Evolutionary conservation across 805 yeast genomes (phyloP), one percentile per base, ranked within the genome.

Genomic region (Jamesozyma piceae): DNA sequence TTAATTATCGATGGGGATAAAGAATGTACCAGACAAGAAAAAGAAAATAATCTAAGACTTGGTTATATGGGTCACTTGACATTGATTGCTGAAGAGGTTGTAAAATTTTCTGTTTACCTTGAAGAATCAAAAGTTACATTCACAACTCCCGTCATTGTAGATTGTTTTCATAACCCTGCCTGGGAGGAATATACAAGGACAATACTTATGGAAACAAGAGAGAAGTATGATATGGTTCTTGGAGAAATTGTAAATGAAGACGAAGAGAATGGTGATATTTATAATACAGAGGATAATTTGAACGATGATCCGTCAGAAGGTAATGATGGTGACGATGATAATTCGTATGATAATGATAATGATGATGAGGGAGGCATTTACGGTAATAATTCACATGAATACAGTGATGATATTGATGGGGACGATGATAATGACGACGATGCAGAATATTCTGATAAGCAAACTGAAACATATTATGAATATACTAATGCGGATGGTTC

Each of bases 41-140:
- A 71, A 48, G 68, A 64, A 39, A 72, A 73, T 3, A 77, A 77
- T 14, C 74, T 86, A 13, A 70, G 97, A 43, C 75, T 92, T 19
- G 98, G 98, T 0, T 92, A 90, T 60, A 89, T 90, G 89, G 98
- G 98, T 21, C 98, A 92, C 60, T 64, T 92, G 47, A 87, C 95
- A 3, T 68, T 92, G 33, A 86, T 92, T 41, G 89, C 96, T 36
- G 98, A 92, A 61, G 98, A 92, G 61, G 92, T 92, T 38, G 96
- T 89, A 36, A 92, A 92, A 63, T 92, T 92, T 58, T 61, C 70
- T 4, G 65, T 69, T 4, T 69, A 76, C 19, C 66, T 72, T 31
- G 60, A 62, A 22, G 66, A 61, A 41, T 54, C 58, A 55, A 57
- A 60, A 30, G 49, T 61, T 15, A 49, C 49, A 2, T 59, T 58